Evolutionary conservation across 805 yeast genomes (phyloP), one percentile per base, ranked within the genome.

Genomic region (Kluyveromyces lactis): DNA sequence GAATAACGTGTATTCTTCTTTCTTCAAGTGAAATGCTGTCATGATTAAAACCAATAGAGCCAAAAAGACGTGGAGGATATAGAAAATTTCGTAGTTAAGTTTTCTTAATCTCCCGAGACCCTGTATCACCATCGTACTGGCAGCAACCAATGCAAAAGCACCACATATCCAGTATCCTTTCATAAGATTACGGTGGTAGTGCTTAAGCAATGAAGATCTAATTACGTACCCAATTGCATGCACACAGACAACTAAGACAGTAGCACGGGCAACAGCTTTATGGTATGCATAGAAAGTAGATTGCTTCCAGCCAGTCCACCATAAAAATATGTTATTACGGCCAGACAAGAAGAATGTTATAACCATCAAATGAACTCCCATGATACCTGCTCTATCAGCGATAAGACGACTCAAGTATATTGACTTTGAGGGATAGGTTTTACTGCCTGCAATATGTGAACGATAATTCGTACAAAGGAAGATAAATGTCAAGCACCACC

Each of bases 321-420:
- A 64, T 41, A 73, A 68, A 52, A 83, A 63, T 28, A 85, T 71
- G 50, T 81, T 83, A 57, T 83, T 84, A 48, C 90, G 66, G 19
- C 82, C 81, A 4, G 83, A 83, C 58, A 83, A 78, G 40, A 80
- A 62, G 44, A 73, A 71, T 9, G 77, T 53, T 7, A 71, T 55
- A 2, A 85, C 84, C 43, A 77, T 64, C 41, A 75, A 40, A 43
- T 68, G 75, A 33, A 71, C 53, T 3, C 71, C 58, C 45, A 72
- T 56, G 18, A 72, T 44, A 24, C 72, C 80, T 9, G 75, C 56
- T 55, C 83, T 64, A 55, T 75, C 80, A 19, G 73, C 78, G 17
- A 78, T 43, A 27, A 43, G 43, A 27, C 54, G 36, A 4, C 44
- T 33, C 29, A 53, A 35, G 33, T 52, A 53, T 18, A 41, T 28